Evolutionary conservation across 148 eudicot species (phyloP), one percentile per base, ranked within the genome.

Genomic region (Diospyros kaki): DNA sequence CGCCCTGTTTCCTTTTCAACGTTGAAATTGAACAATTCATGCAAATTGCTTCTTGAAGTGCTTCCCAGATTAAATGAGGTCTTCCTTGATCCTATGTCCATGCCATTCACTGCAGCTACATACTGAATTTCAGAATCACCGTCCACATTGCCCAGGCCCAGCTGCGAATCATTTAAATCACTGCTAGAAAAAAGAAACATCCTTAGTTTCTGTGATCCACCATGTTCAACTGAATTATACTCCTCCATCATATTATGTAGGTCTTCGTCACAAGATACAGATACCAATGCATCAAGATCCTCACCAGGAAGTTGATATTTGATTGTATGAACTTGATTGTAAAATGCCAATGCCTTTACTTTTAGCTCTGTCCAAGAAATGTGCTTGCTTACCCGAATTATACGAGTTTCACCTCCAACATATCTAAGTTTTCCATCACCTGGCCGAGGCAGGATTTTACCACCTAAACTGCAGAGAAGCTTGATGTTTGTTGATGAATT

Each of bases 391-490:
- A 74, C 9, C 56, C 76, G 76, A 74, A 74, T 54, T 2, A 74
- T 64, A 41, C 76, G 76, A 14, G 76, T 74, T 74, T 74, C 76
- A 40, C 76, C 76, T 51, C 76, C 76, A 11, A 74, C 76, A 64
- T 74, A 74, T 40, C 76, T 74, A 40, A 74, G 76, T 39, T 74
- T 74, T 41, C 76, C 76, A 74, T 74, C 76, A 74, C 69, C 40
- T 50, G 76, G 76, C 51, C 76, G 76, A 0, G 76, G 76, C 60
- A 74, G 6, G 51, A 74, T 74, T 64, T 74, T 74, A 74, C 91
- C 91, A 64, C 91, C 91, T 71, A 83, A 88, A 81, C 91, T 88
- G 81, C 91, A 70, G 59, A 70, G 73, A 56, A 70, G 3, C 73
- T 70, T 70, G 63, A 70, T 50, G 50, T 70, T 70, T 15, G 50